Conservation (phyloP, 257 asterid genomes). For the Ballota nigra region DNA sequence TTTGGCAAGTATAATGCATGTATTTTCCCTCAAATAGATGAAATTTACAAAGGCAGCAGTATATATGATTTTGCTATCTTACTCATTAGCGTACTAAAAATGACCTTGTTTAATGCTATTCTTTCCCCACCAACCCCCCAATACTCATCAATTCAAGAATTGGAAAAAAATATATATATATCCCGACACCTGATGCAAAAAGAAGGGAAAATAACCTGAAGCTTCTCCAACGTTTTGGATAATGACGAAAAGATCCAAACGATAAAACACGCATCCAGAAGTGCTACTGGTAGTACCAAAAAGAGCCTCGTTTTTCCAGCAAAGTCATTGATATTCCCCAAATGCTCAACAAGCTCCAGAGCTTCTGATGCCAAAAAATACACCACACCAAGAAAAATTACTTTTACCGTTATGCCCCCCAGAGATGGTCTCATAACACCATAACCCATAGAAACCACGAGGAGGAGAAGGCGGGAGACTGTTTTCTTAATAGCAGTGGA, state of each 20-base stretch:
- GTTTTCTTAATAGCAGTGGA: conserved; percentile 91
- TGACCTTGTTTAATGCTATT: neutral
- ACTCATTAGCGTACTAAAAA: neutral
- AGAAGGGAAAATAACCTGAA: conserved; percentile 58
- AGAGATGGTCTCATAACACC: conserved; percentile 94
- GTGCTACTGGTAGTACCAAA: conserved; percentile 90
- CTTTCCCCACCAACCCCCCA: neutral
- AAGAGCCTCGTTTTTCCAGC: conserved; percentile 85
- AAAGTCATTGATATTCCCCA: conserved; percentile 92
- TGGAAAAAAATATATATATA: neutral
- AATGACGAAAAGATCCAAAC: conserved; percentile 95
- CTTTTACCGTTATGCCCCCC: conserved; percentile 71
- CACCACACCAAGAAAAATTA: conserved; percentile 68
- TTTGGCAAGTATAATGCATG: neutral
- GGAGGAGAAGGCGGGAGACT: conserved; percentile 85
- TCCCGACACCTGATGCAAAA: neutral
- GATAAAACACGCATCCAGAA: conserved; percentile 86
- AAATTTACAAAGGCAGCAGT: neutral
- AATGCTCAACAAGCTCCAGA: conserved; percentile 92
- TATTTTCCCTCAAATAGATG: neutral
- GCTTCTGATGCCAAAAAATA: conserved; percentile 97
- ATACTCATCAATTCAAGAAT: neutral
- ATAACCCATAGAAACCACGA: conserved; percentile 96
- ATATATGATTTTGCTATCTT: neutral
- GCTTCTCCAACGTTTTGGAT: conserved; percentile 94